Evolutionary conservation across 306 rosid genomes (phyloP), one percentile per base, ranked within the genome.

Genomic region (Alnus rubra): DNA sequence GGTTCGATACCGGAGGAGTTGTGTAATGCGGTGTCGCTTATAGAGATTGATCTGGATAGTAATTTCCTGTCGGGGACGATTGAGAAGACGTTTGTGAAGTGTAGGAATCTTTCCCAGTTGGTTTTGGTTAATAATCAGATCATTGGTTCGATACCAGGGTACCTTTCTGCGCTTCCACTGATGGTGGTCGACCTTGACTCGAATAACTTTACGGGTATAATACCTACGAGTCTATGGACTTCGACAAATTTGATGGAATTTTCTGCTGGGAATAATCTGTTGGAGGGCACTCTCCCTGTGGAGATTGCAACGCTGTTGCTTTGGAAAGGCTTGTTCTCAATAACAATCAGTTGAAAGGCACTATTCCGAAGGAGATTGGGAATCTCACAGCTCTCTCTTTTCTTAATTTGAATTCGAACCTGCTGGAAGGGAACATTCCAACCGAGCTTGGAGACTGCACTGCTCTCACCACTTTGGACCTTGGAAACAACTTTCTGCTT

Each of bases 151-250:
- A 86, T 96, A 33, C 98, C 99, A 2, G 84, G 73, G 10, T 96
- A 93, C 88, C 86, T 96, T 49, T 87, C 94, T 3, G 88, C 88
- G 86, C 94, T 93, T 84, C 96, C 98, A 1, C 81, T 96, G 80
- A 81, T 96, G 92, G 87, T 87, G 80, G 80, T 96, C 58, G 89
- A 91, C 80, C 88, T 96, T 1, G 99, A 96, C 79, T 85, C 92
- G 8, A 96, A 96, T 74, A 96, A 96, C 71, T 93, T 96, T 19
- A 96, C 91, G 10, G 97, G 98, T 30, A 68, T 69, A 1, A 83
- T 96, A 63, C 98, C 98, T 23, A 48, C 74, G 54, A 80, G 81
- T 50, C 77, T 96, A 5, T 96, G 99, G 99, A 82, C 74, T 51
- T 88, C 89, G 0, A 37, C 75, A 7, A 69, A 50, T 19, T 84